Evolutionary conservation across 73 alveolate genomes (phyloP), one percentile per base, ranked within the genome.

Genomic region (Uronychia binucleata): DNA sequence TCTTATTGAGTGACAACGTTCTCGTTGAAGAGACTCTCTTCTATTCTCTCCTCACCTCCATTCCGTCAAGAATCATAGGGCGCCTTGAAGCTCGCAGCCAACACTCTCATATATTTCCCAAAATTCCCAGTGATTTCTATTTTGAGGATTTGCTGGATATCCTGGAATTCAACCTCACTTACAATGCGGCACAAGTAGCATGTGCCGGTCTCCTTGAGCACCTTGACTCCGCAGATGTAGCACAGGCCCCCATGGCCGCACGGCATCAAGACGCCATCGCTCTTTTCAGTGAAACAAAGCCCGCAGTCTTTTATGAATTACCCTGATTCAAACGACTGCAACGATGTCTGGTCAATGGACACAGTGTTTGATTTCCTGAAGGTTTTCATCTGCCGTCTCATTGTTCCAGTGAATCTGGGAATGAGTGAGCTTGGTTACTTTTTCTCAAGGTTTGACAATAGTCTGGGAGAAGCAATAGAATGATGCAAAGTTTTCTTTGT

Each of bases 131-230:
- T 74, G 26, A 87, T 26, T 30, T 87, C 93, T 80, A 87, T 87
- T 35, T 87, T 74, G 19, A 87, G 77, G 26, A 87, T 80, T 31
- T 87, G 77, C 28, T 79, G 26, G n/a, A 87, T 87, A 0, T 85
- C 86, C 30, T 79, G 91, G n/a, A n/a, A n/a, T n/a, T n/a, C n/a
- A n/a, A n/a, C n/a, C n/a, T n/a, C n/a, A n/a, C n/a, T n/a, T n/a
- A n/a, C n/a, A n/a, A n/a, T n/a, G 31, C 95, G 75, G 67, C 95
- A 89, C 1, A 89, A 34, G 60, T 84, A 87, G 34, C 95, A 89
- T 19, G 19, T 79, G 32, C 81, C 31, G 1, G 83, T 80, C 34
- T 78, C 84, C n/a, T 82, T 84, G 67, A 77, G 74, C 33, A 59
- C 77, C 77, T 83, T 84, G 26, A 79, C 57, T 28, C 77, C 77